These are phyloP conservation scores for Magnolia officinalis DNA, from an alignment of 164 flowering plant genomes.

Conservation along the genomic window DNA sequence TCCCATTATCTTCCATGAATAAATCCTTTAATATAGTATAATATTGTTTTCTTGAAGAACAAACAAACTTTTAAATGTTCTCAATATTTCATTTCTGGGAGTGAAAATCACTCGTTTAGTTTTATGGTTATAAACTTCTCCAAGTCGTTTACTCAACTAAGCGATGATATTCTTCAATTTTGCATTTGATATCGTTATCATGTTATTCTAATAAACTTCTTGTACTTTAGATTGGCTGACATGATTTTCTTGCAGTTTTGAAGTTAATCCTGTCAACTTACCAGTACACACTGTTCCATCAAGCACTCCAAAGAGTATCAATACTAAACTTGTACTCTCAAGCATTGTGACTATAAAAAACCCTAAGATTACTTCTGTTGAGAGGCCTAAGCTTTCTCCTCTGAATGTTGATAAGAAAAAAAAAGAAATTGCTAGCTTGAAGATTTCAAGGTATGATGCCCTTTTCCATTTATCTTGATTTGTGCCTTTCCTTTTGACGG, in stretches of 20 bases:
- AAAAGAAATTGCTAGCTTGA: constrained; percentile 31
- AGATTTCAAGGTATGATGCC: constrained; percentile 35
- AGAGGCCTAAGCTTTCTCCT: constrained; percentile 23
- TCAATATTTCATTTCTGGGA: not conserved
- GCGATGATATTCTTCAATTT: not conserved
- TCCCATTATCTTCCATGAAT: not conserved
- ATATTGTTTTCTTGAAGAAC: not conserved
- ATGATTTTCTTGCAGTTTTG: constrained; percentile 30
- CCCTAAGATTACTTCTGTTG: constrained; percentile 20
- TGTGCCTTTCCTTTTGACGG: not conserved
- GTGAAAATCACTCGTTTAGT: not conserved
- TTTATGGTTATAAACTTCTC: not conserved
- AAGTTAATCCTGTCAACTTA: constrained; percentile 22
- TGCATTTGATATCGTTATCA: not conserved
- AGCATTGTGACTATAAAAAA: constrained; percentile 21
- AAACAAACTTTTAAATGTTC: not conserved
- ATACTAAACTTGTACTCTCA: constrained; percentile 21
- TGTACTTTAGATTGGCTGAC: constrained; percentile 6
- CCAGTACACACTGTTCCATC: constrained; percentile 20
- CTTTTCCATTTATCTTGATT: not conserved
- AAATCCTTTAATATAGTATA: not conserved
- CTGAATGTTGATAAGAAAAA: constrained; percentile 25
- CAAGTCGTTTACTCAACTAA: not conserved
- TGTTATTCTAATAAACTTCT: not conserved
- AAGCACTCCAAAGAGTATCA: constrained; percentile 16